These are phyloP conservation scores for Fusarium sp. DNA, from an alignment of 2,329 filamentous ascomycete species.

Conservation along the genomic window DNA sequence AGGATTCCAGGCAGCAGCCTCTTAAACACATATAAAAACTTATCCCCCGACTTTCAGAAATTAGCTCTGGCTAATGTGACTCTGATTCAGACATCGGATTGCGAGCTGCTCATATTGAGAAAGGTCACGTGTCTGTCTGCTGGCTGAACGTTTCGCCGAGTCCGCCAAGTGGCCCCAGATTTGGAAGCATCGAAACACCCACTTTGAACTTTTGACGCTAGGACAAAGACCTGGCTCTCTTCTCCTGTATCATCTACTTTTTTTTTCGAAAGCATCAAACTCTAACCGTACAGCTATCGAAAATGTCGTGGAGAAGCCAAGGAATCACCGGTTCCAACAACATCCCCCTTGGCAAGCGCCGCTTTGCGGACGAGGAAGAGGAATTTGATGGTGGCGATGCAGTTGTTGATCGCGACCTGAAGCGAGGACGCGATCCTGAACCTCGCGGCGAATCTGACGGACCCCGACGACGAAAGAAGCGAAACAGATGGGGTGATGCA, in stretches of 20 bases:
- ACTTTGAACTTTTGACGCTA: constrained; percentile 19
- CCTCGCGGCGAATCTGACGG: constrained; percentile 78
- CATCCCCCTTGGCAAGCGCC: constrained; percentile 90
- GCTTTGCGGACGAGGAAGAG: constrained; percentile 71
- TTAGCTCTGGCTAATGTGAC: background rate
- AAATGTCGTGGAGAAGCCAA: constrained; percentile 76
- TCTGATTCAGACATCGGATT: background rate
- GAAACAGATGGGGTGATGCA: constrained; percentile 97
- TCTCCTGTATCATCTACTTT: constrained; percentile 4
- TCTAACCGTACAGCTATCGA: background rate
- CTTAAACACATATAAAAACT: background rate
- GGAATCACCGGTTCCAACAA: constrained; percentile 99
- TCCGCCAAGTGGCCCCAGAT: constrained; percentile 22
- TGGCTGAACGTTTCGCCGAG: constrained; percentile 25
- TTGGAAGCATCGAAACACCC: constrained; percentile 25
- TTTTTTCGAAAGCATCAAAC: constrained; percentile 4
- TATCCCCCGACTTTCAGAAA: background rate
- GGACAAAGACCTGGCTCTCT: constrained; percentile 19
- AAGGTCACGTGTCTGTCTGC: constrained; percentile 23
- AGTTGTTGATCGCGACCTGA: constrained; percentile 63
- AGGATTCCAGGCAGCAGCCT: background rate
- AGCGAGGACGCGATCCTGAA: constrained; percentile 93
- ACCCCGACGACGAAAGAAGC: constrained; percentile 92
- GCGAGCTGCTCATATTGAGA: background rate
- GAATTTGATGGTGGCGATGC: constrained; percentile 52